Conservation (phyloP, 805 yeast genomes). For the Cyberlindnera maritima region DNA sequence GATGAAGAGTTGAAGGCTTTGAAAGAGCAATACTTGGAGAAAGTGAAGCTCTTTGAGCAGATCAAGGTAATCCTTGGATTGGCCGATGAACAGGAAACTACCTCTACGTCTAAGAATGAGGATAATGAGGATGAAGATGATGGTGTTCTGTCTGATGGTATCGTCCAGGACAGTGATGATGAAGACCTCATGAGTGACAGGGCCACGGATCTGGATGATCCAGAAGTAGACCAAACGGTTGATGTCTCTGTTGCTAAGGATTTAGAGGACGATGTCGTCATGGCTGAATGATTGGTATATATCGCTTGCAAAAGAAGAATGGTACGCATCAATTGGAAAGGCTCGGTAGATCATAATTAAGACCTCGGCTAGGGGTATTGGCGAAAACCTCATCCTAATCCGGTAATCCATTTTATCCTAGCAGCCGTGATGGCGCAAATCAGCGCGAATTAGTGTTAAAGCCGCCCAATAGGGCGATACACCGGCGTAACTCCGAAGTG, state of each 20-base stretch:
- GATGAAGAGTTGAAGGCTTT: constrained; percentile 11
- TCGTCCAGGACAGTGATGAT: constrained; percentile 1
- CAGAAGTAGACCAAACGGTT: not conserved
- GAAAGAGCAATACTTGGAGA: constrained; percentile 12
- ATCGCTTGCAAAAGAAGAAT: too few species aligned
- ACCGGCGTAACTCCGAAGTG: too few species aligned
- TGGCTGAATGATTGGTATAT: constrained; percentile 1
- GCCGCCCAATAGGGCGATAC: too few species aligned
- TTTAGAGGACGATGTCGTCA: not conserved
- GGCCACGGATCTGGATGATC: not conserved
- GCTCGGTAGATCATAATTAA: too few species aligned
- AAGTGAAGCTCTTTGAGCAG: constrained; percentile 14
- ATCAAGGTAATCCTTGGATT: constrained; percentile 14
- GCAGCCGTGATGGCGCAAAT: too few species aligned
- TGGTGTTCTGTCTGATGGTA: too few species aligned
- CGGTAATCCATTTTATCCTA: too few species aligned
- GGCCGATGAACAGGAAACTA: constrained; percentile 2
- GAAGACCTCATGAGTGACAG: constrained; percentile 1
- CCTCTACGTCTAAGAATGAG: not conserved
- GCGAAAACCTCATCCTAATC: too few species aligned
- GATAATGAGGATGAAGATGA: constrained; percentile 2
- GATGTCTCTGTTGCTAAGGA: not conserved
- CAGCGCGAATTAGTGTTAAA: too few species aligned
- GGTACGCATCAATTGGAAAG: too few species aligned
- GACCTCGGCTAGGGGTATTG: too few species aligned